Base-by-base conservation (phyloP, 2,329 filamentous ascomycete genomes). In the Fusarium sp. region DNA sequence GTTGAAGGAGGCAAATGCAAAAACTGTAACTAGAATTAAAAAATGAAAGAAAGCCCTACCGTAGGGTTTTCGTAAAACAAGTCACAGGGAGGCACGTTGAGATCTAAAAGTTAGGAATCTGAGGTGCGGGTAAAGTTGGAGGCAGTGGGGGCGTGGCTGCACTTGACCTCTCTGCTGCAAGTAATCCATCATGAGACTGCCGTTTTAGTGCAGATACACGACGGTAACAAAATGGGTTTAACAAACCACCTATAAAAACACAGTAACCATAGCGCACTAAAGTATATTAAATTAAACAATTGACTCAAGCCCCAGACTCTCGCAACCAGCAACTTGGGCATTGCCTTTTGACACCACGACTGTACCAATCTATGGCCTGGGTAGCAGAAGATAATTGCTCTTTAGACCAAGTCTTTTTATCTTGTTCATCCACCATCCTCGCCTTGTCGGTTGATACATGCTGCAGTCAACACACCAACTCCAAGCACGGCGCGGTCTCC, bases 381-480 rank as follows among this genome's bases (percentile, higher is more conserved):
- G 60, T 67, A 70, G 22, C 29, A 46, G 24, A 44, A 30, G 20
- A 9, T 14, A 58, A 20, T 20, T 34, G 41, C 16, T 41, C 25
- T 27, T 18, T 14, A 4, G 55, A 30, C 9, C 34, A 53, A 10
- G 7, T 54, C 27, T 34, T 42, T 41, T 29, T 25, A 9, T 10
- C 47, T 46, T 11, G 27, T 41, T 37, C 29, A 49, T 42, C 74
- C 75, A 77, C 59, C 73, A 74, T 25, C 53, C 47, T 52, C 60
- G 60, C 46, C 69, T 64, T 14, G 67, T 76, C 3, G 74, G 73
- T 20, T 54, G 57, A 46, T 73, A 72, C 46, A 41, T 55, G 30
- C 65, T 67, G 46, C 74, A 77, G 49, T 74, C 69, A 6, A 71
- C 44, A 22, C 75, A 76, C 44, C 74, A 65, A n/a, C 46, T 66